Evolutionary conservation across 768 basidiomycete species (phyloP).

Genomic region (Leccinum rimulosum): DNA sequence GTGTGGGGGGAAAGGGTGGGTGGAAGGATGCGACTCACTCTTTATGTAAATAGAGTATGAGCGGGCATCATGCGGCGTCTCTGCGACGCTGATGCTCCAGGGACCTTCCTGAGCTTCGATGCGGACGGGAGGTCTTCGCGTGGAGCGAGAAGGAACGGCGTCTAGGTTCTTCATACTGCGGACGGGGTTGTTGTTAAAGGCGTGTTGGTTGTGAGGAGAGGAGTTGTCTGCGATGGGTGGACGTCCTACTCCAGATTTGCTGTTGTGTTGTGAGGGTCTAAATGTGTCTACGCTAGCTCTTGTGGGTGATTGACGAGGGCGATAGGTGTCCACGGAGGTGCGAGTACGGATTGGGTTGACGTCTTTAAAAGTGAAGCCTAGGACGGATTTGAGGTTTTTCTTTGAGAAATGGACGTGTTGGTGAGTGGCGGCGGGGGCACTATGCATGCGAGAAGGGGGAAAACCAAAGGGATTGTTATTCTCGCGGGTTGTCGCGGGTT

Average conservation of each 20-base stretch:
- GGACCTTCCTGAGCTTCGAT: constrained; percentile 77
- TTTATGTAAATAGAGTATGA: constrained; percentile 83
- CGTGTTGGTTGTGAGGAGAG: constrained; percentile 33
- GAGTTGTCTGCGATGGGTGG: constrained; percentile 37
- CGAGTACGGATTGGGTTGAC: constrained; percentile 29
- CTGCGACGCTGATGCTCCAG: constrained; percentile 87
- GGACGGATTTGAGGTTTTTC: constrained; percentile 48
- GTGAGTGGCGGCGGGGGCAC: constrained; percentile 37
- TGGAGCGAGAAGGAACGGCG: constrained; percentile 39
- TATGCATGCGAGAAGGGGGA: constrained; percentile 41
- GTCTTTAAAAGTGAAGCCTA: constrained; percentile 43
- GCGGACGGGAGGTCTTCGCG: constrained; percentile 52
- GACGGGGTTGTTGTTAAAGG: constrained; percentile 30
- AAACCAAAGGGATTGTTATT: constrained; percentile 18
- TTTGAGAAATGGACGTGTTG: constrained; percentile 36
- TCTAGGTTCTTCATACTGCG: constrained; percentile 45
- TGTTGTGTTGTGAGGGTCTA: constrained; percentile 34
- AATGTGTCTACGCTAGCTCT: constrained; percentile 47
- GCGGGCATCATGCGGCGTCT: constrained; percentile 70
- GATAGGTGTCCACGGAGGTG: constrained; percentile 28
- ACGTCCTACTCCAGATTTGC: constrained; percentile 36
- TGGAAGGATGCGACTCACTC: constrained; percentile 53
- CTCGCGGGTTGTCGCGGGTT: constrained; percentile 20
- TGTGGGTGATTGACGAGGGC: constrained; percentile 29
- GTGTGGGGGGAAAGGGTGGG: constrained; percentile 23